Conservation (phyloP, 352 stramenopile species). For the Globisporangium radiosum region DNA sequence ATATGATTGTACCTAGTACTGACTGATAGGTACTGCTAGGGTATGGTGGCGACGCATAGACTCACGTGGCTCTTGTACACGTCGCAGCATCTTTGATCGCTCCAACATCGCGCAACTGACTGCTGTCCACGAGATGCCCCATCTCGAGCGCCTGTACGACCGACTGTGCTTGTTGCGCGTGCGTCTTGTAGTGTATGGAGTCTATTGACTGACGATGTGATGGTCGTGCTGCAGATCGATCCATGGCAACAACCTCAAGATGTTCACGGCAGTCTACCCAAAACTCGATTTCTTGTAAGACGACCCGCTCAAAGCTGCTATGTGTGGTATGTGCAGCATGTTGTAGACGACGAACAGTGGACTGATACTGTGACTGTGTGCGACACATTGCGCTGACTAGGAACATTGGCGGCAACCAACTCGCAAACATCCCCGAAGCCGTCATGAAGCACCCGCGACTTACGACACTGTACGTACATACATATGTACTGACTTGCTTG, state of each 20-base stretch:
- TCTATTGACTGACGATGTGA: too few relatives aligned
- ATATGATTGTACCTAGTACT: too few relatives aligned
- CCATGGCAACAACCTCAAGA: not conserved
- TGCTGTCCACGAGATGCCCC: not conserved
- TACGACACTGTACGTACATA: not conserved
- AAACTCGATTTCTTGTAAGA: constrained; percentile 5
- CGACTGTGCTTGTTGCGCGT: not conserved
- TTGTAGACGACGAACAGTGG: not conserved
- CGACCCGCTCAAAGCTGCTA: not conserved
- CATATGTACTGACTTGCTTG: too few relatives aligned
- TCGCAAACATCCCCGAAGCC: not conserved
- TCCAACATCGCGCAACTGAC: not conserved
- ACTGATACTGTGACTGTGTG: not conserved
- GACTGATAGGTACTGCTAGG: too few relatives aligned
- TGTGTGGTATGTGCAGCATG: not conserved
- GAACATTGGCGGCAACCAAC: constrained; percentile 2
- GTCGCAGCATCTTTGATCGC: too few relatives aligned
- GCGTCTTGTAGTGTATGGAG: not conserved
- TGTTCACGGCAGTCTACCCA: constrained; percentile 1
- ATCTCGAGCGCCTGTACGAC: not conserved
- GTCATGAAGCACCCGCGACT: not conserved
- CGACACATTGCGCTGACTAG: not conserved
- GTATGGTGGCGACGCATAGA: not conserved
- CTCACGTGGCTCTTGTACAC: not conserved
- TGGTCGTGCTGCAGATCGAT: not conserved